Conservation (phyloP, 2,329 filamentous ascomycete genomes). For the Didymella pinodella region DNA sequence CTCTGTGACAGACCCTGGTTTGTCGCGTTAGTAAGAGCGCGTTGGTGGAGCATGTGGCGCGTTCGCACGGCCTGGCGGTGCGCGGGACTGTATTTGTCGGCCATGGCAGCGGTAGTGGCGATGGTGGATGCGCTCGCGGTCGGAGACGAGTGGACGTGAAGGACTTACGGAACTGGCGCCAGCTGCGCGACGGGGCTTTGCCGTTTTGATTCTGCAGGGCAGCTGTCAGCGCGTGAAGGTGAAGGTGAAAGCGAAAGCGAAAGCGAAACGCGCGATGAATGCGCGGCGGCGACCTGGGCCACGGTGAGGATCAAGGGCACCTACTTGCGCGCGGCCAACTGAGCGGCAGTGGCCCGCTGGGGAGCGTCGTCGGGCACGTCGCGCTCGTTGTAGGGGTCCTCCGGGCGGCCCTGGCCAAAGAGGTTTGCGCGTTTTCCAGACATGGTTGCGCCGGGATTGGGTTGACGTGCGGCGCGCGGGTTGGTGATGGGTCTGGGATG, state of each 20-base stretch:
- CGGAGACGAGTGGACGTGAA: constrained; percentile 7
- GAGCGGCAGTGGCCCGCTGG: constrained; percentile 62
- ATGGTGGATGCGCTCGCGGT: constrained; percentile 8
- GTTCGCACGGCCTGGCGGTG: constrained; percentile 23
- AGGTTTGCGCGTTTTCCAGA: constrained; percentile 40
- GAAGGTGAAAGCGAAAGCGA: neutral
- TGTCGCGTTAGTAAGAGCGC: constrained; percentile 28
- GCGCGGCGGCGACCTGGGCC: constrained; percentile 6
- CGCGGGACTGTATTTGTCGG: constrained; percentile 16
- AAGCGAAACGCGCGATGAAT: neutral
- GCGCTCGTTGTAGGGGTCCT: constrained; percentile 39
- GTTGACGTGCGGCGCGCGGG: constrained; percentile 21
- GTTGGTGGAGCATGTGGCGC: constrained; percentile 17
- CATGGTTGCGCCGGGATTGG: constrained; percentile 33
- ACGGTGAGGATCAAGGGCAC: constrained; percentile 42
- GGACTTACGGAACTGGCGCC: constrained; percentile 40
- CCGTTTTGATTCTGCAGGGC: constrained; percentile 37
- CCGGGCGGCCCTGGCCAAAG: constrained; percentile 41
- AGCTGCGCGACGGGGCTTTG: constrained; percentile 36
- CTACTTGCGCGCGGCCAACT: constrained; percentile 64
- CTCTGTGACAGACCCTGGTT: constrained; percentile 34
- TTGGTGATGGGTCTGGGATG: constrained; percentile 16
- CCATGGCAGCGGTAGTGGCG: constrained; percentile 11
- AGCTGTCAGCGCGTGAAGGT: constrained; percentile 27
- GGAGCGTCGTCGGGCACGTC: constrained; percentile 55